Base-by-base conservation (phyloP, 1,284 basidiomycete species). In the Trichosporon ovoides region DNA sequence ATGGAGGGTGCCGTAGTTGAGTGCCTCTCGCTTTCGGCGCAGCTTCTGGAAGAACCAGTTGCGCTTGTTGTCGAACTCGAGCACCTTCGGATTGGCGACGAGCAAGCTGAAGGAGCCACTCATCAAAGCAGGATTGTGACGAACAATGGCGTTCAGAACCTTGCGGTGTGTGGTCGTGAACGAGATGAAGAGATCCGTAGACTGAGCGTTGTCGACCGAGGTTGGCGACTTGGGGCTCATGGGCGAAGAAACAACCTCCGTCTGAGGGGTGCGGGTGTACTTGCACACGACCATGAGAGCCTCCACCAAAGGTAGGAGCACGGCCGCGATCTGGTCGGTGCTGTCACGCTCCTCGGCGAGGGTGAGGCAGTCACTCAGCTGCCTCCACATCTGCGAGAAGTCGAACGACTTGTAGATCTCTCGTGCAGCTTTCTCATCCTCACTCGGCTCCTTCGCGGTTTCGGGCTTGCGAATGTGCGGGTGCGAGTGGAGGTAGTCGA, bases 11-110 rank as follows among this genome's bases (percentile, higher is more conserved):
- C 84, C 82, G 62, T 91, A 85, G 2, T 62, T 60, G 65, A 91
- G 88, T 24, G 90, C 84, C 36, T 84, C 80, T 60, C 87, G 84
- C 51, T 90, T 88, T 55, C 89, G 87, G 75, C 96, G 93, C 16
- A 98, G 83, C 75, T 98, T 93, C 77, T 98, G 95, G 64, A 86
- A 89, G 81, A 98, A 98, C 81, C 95, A 98, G 71, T 94, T 96
- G 55, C 96, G 86, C 81, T 98, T 98, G 85, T 98, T 98, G 81
- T 98, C 96, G 76, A 99, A 99, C 81, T 98, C 96, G 60, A 99
- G 84, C 22, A 98, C 93, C 46, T 91, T 87, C 52, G 96, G 88
- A 70, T 99, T 98, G 77, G 94, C 87, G 35, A 98, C 89, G 57
- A 99, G 83, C 2, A 99, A 82, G 14, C 94, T 92, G 82, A 99